Conservation (phyloP, 306 rosid species). For the Benincasa hispida region DNA sequence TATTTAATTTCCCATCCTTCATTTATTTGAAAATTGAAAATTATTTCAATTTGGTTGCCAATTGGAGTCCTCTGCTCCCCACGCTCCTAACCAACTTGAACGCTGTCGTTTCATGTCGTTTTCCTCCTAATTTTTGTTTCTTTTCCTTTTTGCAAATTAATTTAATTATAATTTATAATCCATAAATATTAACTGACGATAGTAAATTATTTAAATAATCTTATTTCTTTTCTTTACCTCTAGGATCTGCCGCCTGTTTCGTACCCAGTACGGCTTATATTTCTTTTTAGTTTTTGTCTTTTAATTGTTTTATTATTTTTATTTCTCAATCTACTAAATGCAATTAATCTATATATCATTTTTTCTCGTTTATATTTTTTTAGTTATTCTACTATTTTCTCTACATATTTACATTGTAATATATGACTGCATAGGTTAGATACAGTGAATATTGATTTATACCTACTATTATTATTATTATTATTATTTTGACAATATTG, state of each 20-base stretch:
- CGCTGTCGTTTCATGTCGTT: slow-evolving; percentile 4
- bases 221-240: background rate
- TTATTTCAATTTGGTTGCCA: background rate
- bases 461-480: too few relatives aligned
- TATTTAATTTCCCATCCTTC: background rate
- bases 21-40: background rate
- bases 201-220: background rate
- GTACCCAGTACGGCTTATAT: background rate
- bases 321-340: background rate
- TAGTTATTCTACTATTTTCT: too few relatives aligned
- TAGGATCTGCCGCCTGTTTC: background rate
- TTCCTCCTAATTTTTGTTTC: background rate
- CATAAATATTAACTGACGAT: too few relatives aligned
- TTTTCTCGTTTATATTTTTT: too few relatives aligned
- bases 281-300: background rate
- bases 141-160: background rate
- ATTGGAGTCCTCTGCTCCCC: background rate
- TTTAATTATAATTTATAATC: background rate
- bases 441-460: too few relatives aligned
- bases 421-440: too few relatives aligned
- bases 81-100: background rate
- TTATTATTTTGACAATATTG: too few relatives aligned
- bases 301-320: too few relatives aligned
- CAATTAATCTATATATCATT: too few relatives aligned
- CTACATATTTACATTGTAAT: too few relatives aligned